A percentile compares a stretch with the other conserved stretches of the same genome.
Conservation (phyloP, 139 green algal genomes). For the Micromonas pusilla region DNA sequence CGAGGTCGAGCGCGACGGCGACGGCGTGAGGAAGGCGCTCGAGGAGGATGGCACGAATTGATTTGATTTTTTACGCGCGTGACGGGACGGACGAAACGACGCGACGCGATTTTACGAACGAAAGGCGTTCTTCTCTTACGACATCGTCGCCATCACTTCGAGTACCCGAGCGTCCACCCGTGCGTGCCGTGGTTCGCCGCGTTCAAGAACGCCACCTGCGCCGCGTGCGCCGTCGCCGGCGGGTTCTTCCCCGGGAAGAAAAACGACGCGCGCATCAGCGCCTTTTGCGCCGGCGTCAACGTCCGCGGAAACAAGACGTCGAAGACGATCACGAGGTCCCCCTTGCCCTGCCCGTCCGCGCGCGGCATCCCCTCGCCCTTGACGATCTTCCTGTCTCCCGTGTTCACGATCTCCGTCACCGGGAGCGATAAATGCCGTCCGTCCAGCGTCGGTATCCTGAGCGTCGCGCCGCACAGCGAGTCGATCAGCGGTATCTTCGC, state of each 20-base stretch:
- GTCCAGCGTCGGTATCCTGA: slow-evolving; percentile 61
- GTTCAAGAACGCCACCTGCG: not conserved
- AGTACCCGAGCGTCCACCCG: not conserved
- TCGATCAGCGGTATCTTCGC: slow-evolving; percentile 60
- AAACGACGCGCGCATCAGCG: slow-evolving; percentile 56
- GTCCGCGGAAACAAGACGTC: slow-evolving; percentile 59
- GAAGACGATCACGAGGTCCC: slow-evolving; percentile 56
- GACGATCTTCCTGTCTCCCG: slow-evolving; percentile 48
- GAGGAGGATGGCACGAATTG: no score
- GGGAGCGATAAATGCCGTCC: slow-evolving; percentile 46
- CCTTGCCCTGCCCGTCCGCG: slow-evolving; percentile 21
- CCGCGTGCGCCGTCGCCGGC: slow-evolving; percentile 33
- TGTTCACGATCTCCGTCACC: slow-evolving; percentile 53
- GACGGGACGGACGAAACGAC: no score
- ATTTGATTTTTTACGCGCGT: no score
- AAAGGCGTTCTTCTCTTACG: no score
- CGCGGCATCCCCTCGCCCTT: slow-evolving; percentile 39
- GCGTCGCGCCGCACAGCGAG: slow-evolving; percentile 47
- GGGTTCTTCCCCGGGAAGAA: slow-evolving; percentile 53
- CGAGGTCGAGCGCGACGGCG: no score
- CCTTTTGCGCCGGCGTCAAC: slow-evolving; percentile 58
- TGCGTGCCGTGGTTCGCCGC: not conserved
- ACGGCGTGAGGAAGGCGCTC: no score
- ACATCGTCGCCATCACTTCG: no score
- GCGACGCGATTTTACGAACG: no score